Evolutionary conservation across 2,329 filamentous ascomycete genomes (phyloP).

Genomic region (Stemphylium lycopersici): DNA sequence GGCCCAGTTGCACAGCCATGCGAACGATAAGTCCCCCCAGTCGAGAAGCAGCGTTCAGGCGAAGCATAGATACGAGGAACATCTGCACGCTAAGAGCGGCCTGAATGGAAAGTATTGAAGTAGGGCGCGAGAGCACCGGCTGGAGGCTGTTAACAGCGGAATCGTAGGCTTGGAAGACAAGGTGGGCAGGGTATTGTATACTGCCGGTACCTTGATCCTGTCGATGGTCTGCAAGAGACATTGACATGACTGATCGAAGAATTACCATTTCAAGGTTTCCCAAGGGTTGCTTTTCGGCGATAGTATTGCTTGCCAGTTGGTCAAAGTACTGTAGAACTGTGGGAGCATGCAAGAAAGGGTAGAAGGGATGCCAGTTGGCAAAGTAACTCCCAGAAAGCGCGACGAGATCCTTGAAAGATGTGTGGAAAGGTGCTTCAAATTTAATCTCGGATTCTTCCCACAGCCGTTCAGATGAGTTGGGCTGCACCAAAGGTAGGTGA

Average conservation of each 20-base stretch:
- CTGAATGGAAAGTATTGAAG: conserved; percentile 54
- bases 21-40: conserved; percentile 62
- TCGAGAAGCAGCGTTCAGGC: conserved; percentile 63
- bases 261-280: conserved; percentile 50
- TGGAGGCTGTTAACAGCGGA: conserved; percentile 59
- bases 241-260: conserved; percentile 59
- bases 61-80: conserved; percentile 62
- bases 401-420: conserved; percentile 58
- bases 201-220: conserved; percentile 42
- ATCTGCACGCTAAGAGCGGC: conserved; percentile 61
- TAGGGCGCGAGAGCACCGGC: conserved; percentile 55
- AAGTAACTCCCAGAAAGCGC: conserved; percentile 62
- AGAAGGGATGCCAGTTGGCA: conserved; percentile 63
- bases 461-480: conserved; percentile 24
- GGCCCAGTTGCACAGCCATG: conserved; percentile 62
- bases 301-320: conserved; percentile 45
- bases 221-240: conserved; percentile 60
- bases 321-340: conserved; percentile 58
- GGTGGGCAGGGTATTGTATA: conserved; percentile 48
- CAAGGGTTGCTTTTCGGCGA: conserved; percentile 29
- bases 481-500: conserved; percentile 47
- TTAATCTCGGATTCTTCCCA: conserved; percentile 45
- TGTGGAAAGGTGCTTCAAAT: conserved; percentile 8
- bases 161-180: conserved; percentile 58
- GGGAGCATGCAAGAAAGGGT: conserved; percentile 63